Evolutionary conservation across 2,329 filamentous ascomycete genomes (phyloP), one percentile per base, ranked within the genome.

Genomic region (Colletotrichum graminicola): DNA sequence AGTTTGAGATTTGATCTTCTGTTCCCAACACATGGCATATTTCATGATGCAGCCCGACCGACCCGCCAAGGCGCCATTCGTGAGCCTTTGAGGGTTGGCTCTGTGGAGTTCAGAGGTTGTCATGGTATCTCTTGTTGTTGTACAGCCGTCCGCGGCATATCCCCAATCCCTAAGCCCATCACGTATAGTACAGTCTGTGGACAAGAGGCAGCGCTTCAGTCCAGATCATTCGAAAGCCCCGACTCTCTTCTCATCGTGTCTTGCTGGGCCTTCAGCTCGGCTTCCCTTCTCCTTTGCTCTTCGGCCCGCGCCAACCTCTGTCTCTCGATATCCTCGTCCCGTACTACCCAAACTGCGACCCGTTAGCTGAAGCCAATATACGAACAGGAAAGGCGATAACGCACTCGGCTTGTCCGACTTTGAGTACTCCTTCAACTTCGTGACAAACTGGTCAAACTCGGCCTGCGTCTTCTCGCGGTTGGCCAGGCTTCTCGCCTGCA

Each of bases 351-450:
- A 71, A 88, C 86, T 88, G 57, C 21, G 21, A 3, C n/a, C 8
- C 21, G 34, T 56, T 32, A 62, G 12, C 32, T 6, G 5, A 23
- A n/a, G 0, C 21, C 26, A 43, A 63, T 66, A 62, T 6, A 26
- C 5, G 26, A 47, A 32, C 14, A 3, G 8, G 36, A 62, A 47
- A 39, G 52, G n/a, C 23, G 41, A 60, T 29, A 54, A 54, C 92
- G 73, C 86, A 97, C 94, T 97, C 54, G 93, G 93, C 84, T 95
- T 97, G 79, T 97, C 92, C 18, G 92, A 96, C 84, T 95, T 97
- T 34, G 94, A 93, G 80, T 95, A 94, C 76, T 95, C 90, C 86
- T 97, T 98, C 79, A 99, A 82, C 76, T 91, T 90, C 60, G 79
- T 88, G 36, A 98, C 93, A 78, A 97, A 98, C 67, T 94, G 89